A percentile compares a stretch with the other conserved stretches of the same genome.
Evolutionary conservation across 306 rosid species (phyloP).

Genomic region (Prunus mira): DNA sequence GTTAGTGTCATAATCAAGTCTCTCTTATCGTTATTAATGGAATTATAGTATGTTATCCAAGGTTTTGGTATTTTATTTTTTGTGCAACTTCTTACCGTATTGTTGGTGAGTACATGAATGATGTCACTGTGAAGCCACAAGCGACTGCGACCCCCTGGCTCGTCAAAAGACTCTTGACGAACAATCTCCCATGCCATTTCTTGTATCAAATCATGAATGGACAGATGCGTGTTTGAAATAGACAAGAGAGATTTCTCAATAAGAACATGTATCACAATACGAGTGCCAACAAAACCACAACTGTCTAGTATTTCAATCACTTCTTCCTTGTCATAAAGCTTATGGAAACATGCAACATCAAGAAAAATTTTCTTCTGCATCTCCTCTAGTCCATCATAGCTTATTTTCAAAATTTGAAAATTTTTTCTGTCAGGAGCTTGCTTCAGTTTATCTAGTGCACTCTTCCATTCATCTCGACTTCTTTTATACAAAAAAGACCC

Average conservation of each 20-base stretch:
- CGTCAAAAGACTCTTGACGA: neutral
- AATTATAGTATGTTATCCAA: neutral
- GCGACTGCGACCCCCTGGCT: constrained; percentile 14
- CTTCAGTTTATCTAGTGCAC: constrained; percentile 24
- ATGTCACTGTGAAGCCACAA: constrained; percentile 21
- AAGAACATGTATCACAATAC: constrained; percentile 31
- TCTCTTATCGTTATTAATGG: neutral
- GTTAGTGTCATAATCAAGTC: neutral
- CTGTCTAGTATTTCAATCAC: constrained; percentile 17
- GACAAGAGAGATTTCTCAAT: constrained; percentile 37
- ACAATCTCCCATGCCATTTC: constrained; percentile 34
- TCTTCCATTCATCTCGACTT: constrained; percentile 20
- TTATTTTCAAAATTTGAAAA: constrained; percentile 19
- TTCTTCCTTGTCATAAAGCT: constrained; percentile 17
- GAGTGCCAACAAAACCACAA: constrained; percentile 17
- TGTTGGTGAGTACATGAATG: constrained; percentile 10
- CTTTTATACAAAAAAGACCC: no score
- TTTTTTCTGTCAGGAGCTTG: constrained; percentile 15
- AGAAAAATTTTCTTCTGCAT: constrained; percentile 31
- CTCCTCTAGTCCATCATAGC: constrained; percentile 25
- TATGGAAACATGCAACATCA: constrained; percentile 36
- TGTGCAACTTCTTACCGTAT: neutral
- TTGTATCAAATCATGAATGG: constrained; percentile 21
- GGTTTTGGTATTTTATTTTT: neutral
- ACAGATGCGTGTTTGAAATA: neutral